Conservation (phyloP, 495 filamentous ascomycete genomes). For the Penicillium maclennaniae region DNA sequence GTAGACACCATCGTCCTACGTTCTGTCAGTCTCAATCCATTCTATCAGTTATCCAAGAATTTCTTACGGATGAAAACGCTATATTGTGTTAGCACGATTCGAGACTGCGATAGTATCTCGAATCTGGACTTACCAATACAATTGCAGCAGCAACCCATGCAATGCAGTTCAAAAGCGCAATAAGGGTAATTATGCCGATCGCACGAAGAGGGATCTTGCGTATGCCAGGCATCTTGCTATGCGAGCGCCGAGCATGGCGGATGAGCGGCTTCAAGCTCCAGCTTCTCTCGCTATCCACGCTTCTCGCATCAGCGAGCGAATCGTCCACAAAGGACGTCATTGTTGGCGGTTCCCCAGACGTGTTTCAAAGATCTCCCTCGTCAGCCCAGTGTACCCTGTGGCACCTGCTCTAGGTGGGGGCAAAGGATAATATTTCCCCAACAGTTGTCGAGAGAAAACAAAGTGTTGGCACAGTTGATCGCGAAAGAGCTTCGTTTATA, state of each 20-base stretch:
- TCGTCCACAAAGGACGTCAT: slow-evolving; percentile 5
- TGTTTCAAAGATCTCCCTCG: background rate
- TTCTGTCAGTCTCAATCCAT: background rate
- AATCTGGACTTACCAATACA: slow-evolving; percentile 48
- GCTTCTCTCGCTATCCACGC: slow-evolving; percentile 21
- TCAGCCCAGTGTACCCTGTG: background rate
- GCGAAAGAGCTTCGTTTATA: background rate
- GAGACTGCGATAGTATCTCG: background rate
- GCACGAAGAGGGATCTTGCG: slow-evolving; percentile 61
- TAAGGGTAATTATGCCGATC: slow-evolving; percentile 59
- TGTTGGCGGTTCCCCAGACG: background rate
- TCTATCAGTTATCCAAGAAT: background rate
- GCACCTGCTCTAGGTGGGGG: background rate
- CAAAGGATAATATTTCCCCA: background rate
- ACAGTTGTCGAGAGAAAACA: background rate
- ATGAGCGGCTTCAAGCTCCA: slow-evolving; percentile 36
- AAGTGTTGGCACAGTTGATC: background rate
- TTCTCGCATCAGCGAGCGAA: slow-evolving; percentile 6
- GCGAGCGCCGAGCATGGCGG: slow-evolving; percentile 36
- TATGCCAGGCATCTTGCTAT: slow-evolving; percentile 47
- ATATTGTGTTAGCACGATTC: slow-evolving; percentile 5
- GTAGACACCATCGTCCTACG: slow-evolving; percentile 64
- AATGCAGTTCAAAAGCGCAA: slow-evolving; percentile 63
- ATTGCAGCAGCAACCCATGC: slow-evolving; percentile 72
- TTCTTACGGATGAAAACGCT: slow-evolving; percentile 39